Conservation (phyloP, 2,329 filamentous ascomycete genomes). For the Colletotrichum sp. region DNA sequence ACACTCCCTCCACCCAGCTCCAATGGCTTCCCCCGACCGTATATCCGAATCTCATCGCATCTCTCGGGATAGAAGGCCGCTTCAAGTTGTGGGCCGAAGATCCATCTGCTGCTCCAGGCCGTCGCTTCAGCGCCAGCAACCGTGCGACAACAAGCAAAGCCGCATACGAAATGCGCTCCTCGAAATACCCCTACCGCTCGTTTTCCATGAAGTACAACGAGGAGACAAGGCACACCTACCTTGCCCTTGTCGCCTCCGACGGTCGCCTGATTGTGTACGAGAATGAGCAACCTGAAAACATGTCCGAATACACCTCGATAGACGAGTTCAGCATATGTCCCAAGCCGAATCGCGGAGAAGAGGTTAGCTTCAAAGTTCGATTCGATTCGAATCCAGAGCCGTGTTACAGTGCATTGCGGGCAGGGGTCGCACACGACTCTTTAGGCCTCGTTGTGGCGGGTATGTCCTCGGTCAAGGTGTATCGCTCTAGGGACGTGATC, state of each 20-base stretch:
- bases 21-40: slow-evolving; percentile 93
- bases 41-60: slow-evolving; percentile 84
- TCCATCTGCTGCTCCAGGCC: slow-evolving; percentile 77
- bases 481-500: slow-evolving; percentile 71
- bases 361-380: slow-evolving; percentile 82
- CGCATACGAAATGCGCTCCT: slow-evolving; percentile 62
- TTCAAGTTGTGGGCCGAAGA: slow-evolving; percentile 96
- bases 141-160: slow-evolving; percentile 45
- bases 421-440: slow-evolving; percentile 81
- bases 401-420: slow-evolving; percentile 76
- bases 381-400: slow-evolving; percentile 90
- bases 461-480: slow-evolving; percentile 83
- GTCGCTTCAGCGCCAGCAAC: slow-evolving; percentile 75
- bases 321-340: slow-evolving; percentile 79
- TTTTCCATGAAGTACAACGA: slow-evolving; percentile 86
- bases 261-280: slow-evolving; percentile 83
- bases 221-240: slow-evolving; percentile 79
- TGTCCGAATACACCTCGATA: slow-evolving; percentile 76
- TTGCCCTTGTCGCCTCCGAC: slow-evolving; percentile 84
- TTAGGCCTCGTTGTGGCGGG: slow-evolving; percentile 84
- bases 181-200: slow-evolving; percentile 74
- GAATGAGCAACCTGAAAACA: slow-evolving; percentile 81
- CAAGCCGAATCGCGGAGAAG: slow-evolving; percentile 78
- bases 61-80: slow-evolving; percentile 86
- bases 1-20: slow-evolving; percentile 57